Evolutionary conservation across 2,329 filamentous ascomycete genomes (phyloP), one percentile per base, ranked within the genome.

Genomic region (Microcera coccophila): DNA sequence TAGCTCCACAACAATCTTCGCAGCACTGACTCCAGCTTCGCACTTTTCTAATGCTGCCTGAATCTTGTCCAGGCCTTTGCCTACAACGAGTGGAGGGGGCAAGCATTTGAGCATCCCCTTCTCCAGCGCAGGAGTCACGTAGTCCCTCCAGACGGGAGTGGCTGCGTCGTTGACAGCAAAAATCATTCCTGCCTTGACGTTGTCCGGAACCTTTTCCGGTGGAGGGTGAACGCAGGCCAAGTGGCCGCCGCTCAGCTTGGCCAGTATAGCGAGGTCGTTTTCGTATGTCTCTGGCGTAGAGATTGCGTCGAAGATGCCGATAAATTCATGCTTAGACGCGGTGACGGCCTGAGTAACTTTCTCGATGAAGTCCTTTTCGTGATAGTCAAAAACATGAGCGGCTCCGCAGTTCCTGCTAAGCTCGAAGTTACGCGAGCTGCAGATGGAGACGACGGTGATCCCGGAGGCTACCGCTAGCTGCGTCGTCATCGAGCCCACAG

Each of bases 371-470:
- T n/a, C n/a, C n/a, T n/a, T n/a, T n/a, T n/a, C n/a, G n/a, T n/a
- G n/a, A n/a, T n/a, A n/a, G n/a, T n/a, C n/a, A n/a, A n/a, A n/a
- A n/a, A n/a, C n/a, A n/a, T n/a, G n/a, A n/a, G n/a, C n/a, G n/a
- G n/a, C n/a, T n/a, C n/a, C n/a, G n/a, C n/a, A n/a, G n/a, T n/a
- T n/a, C n/a, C n/a, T n/a, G n/a, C n/a, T n/a, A n/a, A n/a, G n/a
- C n/a, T n/a, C n/a, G n/a, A n/a, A n/a, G 50, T 75, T 75, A 37
- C 55, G 63, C 14, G 58, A 51, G 3, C 66, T 67, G 1, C 62
- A 61, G 4, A 67, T 70, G 4, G 67, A 52, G 20, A 73, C 46
- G 12, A 75, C 70, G 8, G 66, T 56, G 44, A 68, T 70, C 1
- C 72, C 72, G 4, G 67, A 63, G 0, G 62, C 64, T 3, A 57